Conservation (phyloP, 495 filamentous ascomycete species). For the Jackrogersella multiformis region DNA sequence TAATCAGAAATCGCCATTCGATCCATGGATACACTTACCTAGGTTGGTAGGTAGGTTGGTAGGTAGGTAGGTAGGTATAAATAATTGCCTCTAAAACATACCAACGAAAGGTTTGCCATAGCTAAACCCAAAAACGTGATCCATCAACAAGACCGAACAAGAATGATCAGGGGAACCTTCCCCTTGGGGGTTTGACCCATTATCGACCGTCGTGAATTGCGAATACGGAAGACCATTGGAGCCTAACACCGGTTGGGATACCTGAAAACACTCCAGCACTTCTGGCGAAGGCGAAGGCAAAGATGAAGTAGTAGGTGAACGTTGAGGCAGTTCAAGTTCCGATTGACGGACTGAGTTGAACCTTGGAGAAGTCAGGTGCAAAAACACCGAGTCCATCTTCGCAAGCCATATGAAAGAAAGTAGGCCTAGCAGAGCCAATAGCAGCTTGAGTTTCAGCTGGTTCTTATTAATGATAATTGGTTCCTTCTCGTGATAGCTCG, state of each 20-base stretch:
- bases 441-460: background rate
- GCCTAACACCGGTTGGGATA: constrained; percentile 68
- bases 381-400: background rate
- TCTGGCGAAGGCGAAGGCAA: constrained; percentile 17
- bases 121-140: constrained; percentile 76
- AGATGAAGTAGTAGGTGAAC: background rate
- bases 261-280: constrained; percentile 69
- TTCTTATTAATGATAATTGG: background rate
- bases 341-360: constrained; percentile 8
- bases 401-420: constrained; percentile 15
- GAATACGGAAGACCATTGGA: constrained; percentile 48
- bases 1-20: background rate
- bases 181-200: constrained; percentile 13
- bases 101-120: constrained; percentile 85
- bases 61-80: background rate
- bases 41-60: too few species aligned
- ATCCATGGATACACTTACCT: too few species aligned
- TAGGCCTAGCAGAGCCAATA: constrained; percentile 9
- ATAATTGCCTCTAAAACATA: constrained; percentile 48
- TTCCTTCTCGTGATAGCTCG: background rate
- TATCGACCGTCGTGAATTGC: constrained; percentile 47
- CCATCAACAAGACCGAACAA: constrained; percentile 71
- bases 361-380: background rate
- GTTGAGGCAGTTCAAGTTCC: constrained; percentile 9
- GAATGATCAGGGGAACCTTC: constrained; percentile 38